Percentiles rank a stretch among this genome's conserved stretches.
Evolutionary conservation across 139 green algal species (phyloP).

Genomic region (Marvania coccoides): DNA sequence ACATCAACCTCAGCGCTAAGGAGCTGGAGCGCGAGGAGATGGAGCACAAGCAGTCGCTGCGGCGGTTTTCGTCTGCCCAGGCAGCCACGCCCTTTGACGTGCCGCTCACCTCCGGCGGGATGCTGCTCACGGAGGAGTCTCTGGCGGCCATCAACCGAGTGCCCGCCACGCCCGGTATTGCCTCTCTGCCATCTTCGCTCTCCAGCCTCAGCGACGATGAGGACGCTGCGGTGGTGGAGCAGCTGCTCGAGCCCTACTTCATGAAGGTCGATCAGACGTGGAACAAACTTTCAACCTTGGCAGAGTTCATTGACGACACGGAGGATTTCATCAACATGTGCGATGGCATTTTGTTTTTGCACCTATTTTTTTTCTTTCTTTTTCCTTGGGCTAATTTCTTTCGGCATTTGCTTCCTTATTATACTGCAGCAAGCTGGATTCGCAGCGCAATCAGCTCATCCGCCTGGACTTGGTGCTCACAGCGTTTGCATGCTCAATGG

Average conservation of each 20-base stretch:
- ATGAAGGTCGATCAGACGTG: slow-evolving; percentile 62
- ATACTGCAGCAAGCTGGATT: slow-evolving; percentile 92
- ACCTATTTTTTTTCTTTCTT: no score
- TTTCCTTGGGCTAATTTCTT: no score
- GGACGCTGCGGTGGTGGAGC: slow-evolving; percentile 50
- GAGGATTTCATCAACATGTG: slow-evolving; percentile 97
- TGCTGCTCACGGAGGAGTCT: no score
- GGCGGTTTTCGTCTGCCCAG: neutral
- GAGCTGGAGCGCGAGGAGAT: neutral
- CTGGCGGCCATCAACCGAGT: no score
- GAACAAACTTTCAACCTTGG: slow-evolving; percentile 68
- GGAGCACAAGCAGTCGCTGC: neutral
- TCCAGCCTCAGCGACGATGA: slow-evolving; percentile 7
- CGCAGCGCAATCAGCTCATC: slow-evolving; percentile 78
- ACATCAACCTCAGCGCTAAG: slow-evolving; percentile 45
- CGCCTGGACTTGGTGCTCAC: slow-evolving; percentile 79
- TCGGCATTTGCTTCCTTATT: no score
- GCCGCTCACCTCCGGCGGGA: no score
- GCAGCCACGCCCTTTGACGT: slow-evolving; percentile 12
- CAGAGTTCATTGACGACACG: slow-evolving; percentile 96
- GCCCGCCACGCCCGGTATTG: neutral
- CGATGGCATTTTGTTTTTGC: no score
- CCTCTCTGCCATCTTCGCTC: neutral
- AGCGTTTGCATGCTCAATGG: slow-evolving; percentile 59
- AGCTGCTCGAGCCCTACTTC: slow-evolving; percentile 71